Conservation (phyloP, 2,329 filamentous ascomycete genomes). For the Cladosporium cucumerinum region DNA sequence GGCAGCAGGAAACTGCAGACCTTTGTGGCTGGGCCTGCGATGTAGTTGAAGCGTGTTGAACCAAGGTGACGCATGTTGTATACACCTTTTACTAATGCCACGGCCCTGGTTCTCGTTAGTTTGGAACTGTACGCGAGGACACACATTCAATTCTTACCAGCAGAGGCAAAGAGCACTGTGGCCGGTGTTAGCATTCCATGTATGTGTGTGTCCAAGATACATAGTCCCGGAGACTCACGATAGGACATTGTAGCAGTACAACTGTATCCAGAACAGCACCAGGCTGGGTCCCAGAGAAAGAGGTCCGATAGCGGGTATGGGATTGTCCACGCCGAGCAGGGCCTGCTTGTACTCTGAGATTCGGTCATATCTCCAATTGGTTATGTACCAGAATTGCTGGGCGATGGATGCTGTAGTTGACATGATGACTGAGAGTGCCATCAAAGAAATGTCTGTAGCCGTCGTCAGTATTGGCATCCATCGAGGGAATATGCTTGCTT, state of each 20-base stretch:
- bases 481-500: not conserved
- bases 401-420: slow-evolving; percentile 17
- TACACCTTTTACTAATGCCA: slow-evolving; percentile 21
- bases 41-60: slow-evolving; percentile 11
- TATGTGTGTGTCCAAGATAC: not conserved
- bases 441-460: slow-evolving; percentile 19
- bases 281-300: slow-evolving; percentile 21
- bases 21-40: not conserved
- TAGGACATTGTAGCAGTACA: slow-evolving; percentile 21
- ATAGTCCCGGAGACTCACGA: slow-evolving; percentile 10
- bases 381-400: slow-evolving; percentile 21
- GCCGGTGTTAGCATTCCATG: not conserved
- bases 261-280: slow-evolving; percentile 21
- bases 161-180: not conserved
- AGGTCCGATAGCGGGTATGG: slow-evolving; percentile 21
- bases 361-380: slow-evolving; percentile 17
- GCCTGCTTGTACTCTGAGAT: slow-evolving; percentile 20
- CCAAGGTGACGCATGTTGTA: slow-evolving; percentile 17
- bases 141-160: not conserved
- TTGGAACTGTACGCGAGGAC: no score
- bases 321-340: slow-evolving; percentile 13
- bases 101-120: slow-evolving; percentile 14
- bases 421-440: slow-evolving; percentile 18
- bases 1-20: slow-evolving; percentile 4
- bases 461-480: not conserved